Evolutionary conservation across 2,329 filamentous ascomycete genomes (phyloP).

Genomic region (Fonsecaea nubica): DNA sequence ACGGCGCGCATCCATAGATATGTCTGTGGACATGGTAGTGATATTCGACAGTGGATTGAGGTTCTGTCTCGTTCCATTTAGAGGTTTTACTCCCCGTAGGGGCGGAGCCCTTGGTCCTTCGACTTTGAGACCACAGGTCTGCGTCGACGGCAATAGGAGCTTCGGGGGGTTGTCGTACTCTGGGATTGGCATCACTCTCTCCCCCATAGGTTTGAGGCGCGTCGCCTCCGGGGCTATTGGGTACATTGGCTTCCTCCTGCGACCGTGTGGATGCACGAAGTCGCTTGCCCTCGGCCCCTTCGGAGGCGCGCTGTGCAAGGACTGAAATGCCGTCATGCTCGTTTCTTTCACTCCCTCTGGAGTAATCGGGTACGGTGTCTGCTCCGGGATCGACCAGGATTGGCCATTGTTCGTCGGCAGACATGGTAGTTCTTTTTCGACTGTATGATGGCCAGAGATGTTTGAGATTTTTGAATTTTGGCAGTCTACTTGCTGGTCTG

Average conservation of each 20-base stretch:
- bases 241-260: constrained; percentile 20
- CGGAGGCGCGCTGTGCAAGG: not conserved
- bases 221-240: constrained; percentile 3
- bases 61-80: constrained; percentile 20
- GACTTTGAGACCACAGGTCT: constrained; percentile 37
- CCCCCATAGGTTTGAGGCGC: constrained; percentile 15
- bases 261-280: constrained; percentile 23
- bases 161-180: constrained; percentile 37
- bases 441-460: constrained; percentile 28
- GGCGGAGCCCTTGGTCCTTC: constrained; percentile 34
- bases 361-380: not conserved
- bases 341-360: constrained; percentile 6
- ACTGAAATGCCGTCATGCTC: not conserved
- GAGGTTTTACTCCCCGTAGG: constrained; percentile 5
- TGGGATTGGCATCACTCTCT: constrained; percentile 31
- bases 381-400: constrained; percentile 35
- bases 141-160: constrained; percentile 42
- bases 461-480: constrained; percentile 28
- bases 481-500: constrained; percentile 13
- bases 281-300: constrained; percentile 29
- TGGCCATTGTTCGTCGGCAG: constrained; percentile 40
- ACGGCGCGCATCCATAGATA: constrained; percentile 41
- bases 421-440: constrained; percentile 39
- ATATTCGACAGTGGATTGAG: constrained; percentile 40
- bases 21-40: constrained; percentile 52